A percentile compares a stretch with the other conserved stretches of the same genome.
Conservation (phyloP, 1,139 yeast species). For the Zygosaccharomyces pseudobailii region DNA sequence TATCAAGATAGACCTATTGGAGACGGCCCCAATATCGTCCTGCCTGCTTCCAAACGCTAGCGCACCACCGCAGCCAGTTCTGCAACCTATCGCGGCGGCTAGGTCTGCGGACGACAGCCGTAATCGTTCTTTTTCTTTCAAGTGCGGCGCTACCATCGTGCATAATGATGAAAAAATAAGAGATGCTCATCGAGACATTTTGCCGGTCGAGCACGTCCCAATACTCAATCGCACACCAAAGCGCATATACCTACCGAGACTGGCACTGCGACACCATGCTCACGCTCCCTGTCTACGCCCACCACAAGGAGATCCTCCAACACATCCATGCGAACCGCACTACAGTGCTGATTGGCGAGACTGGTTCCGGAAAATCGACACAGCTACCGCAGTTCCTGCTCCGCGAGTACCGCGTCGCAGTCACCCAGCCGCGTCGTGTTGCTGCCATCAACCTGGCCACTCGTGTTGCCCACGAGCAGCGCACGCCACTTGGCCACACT, state of each 20-base stretch:
- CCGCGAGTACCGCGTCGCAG: slow-evolving; percentile 59
- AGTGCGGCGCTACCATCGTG: background rate
- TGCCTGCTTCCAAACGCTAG: too few relatives aligned
- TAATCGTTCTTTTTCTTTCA: background rate
- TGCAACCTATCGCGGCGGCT: too few relatives aligned
- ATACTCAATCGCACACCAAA: background rate
- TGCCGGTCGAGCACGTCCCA: too few relatives aligned
- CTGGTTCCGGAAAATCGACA: slow-evolving; percentile 98
- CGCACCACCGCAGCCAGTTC: too few relatives aligned
- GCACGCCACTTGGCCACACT: slow-evolving; percentile 66
- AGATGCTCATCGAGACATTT: background rate
- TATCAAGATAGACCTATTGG: too few relatives aligned
- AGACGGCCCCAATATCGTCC: too few relatives aligned
- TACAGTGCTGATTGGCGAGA: slow-evolving; percentile 85
- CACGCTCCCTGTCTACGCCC: slow-evolving; percentile 61
- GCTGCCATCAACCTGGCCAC: slow-evolving; percentile 94
- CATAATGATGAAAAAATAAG: background rate
- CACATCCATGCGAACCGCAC: slow-evolving; percentile 57
- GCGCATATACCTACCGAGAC: background rate
- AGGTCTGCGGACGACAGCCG: too few relatives aligned
- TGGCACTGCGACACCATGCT: too few relatives aligned
- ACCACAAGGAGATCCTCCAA: slow-evolving; percentile 56
- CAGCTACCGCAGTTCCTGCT: slow-evolving; percentile 91
- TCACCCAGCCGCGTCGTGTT: slow-evolving; percentile 96
- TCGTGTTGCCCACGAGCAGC: slow-evolving; percentile 87